Base-by-base conservation (phyloP, 2,329 filamentous ascomycete genomes). In the Penicillium janthinellum region DNA sequence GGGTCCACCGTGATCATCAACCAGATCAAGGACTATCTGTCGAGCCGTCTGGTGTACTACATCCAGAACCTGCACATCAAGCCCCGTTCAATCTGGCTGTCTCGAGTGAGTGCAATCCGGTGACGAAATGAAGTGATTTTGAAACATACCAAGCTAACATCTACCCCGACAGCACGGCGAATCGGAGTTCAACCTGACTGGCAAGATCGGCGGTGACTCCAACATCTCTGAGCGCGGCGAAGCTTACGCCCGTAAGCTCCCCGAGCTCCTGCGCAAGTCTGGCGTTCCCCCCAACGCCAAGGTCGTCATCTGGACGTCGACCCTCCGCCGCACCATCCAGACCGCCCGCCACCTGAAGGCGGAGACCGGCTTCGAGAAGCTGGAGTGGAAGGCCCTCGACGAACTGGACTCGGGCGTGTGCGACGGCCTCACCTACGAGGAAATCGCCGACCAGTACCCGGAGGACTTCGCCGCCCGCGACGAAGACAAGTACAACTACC, bases 401-500 rank as follows among this genome's bases (percentile, higher is more conserved):
- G 95, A 99, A 79, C 88, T 99, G 39, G 95, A 99, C 76, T 93
- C 92, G 1, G 95, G 95, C 53, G 91, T 98, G 50, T 99, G 95
- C 79, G 95, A 99, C 71, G 93, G 94, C 56, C 87, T 98, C 75
- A 99, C 95, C 1, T 97, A 97, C 75, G 91, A 92, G 71, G 90
- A 99, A 74, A 98, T 99, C 73, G 92, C 95, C 71, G 87, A 96
- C 70, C 81, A 85, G 56, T 98, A 91, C 74, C 95, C 95, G 0
- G 93, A 97, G 67, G 95, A 99, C 79, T 99, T 99, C 79, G 87
- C 88, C 52, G 92, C 94, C 37, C 91, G 95, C 63, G 95, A 99
- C 76, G 92, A 96, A 67, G 95, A 99, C 83, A 99, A 99, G 79
- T 98, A 98, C 86, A 98, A 99, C 81, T 99, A 99, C 80, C 92